Evolutionary conservation across 306 rosid genomes (phyloP), one percentile per base, ranked within the genome.

Genomic region (Cicer yamashitae): DNA sequence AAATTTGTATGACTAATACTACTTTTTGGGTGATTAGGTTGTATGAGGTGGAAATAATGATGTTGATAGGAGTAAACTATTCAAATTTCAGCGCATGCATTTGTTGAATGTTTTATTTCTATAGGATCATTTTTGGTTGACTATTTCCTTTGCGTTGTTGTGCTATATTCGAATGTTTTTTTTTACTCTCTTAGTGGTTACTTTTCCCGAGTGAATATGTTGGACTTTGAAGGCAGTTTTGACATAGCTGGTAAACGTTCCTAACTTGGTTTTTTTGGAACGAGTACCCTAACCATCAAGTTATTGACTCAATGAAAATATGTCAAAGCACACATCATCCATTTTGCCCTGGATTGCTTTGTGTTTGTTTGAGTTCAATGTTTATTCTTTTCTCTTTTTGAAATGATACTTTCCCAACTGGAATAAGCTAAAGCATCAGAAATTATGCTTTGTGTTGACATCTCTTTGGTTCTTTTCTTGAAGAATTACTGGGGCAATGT

Each of bases 71-170:
- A 71, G 78, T 78, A 69, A 62, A 81, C 84, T 81, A 17, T 81
- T 82, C 61, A 77, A 83, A 52, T 83, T 86, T 84, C 87, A 84
- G 87, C 83, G 89, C 85, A 79, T 86, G 88, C 89, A 67, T 45
- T 75, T 64, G 81, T 83, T 85, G 89, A 85, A 85, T 70, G 47
- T 68, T 66, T 77, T 34, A 12, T 60, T 60, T 60, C 82, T 71
- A 5, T 77, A 11, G 34, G 75, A 68, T 62, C 2, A 67, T 71
- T 71, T 81, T 81, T 66, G 17, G 81, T 79, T 79, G 87, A 83
- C 94, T 76, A 39, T 73, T 51, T 71, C 65, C 30, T 8, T 81
- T 53, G 13, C 0, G 39, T 20, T 12, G 20, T 70, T 52, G 54
- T 70, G 22, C 77, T 72, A 59, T 39, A 68, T 52, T 80, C 37